A percentile compares a stretch with the other conserved stretches of the same genome.
Evolutionary conservation across 2,329 filamentous ascomycete genomes (phyloP).

Genomic region (Xylaria sp.): DNA sequence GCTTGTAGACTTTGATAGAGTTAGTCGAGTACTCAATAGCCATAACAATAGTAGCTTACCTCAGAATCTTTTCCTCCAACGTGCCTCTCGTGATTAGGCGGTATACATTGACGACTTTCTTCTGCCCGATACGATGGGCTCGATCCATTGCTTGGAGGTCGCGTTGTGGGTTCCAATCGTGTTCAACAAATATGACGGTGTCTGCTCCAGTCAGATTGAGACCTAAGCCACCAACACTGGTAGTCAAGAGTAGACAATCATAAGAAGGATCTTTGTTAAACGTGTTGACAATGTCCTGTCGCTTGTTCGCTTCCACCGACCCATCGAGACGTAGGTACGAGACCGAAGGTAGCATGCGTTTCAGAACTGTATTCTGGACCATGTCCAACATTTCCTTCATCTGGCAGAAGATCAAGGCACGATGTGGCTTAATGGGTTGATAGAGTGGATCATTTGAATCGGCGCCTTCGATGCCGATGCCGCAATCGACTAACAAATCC

Average conservation of each 20-base stretch:
- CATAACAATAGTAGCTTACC: slow-evolving; percentile 38
- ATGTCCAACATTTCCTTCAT: slow-evolving; percentile 99
- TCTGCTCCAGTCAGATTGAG: slow-evolving; percentile 96
- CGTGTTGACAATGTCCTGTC: slow-evolving; percentile 97
- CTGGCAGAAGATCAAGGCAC: slow-evolving; percentile 96
- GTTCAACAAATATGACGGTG: slow-evolving; percentile 98
- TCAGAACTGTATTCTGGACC: slow-evolving; percentile 93
- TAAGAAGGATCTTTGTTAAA: slow-evolving; percentile 99
- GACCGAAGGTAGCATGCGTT: slow-evolving; percentile 88
- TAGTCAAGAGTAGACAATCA: slow-evolving; percentile 92
- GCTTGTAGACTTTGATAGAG: slow-evolving; percentile 76
- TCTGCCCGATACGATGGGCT: slow-evolving; percentile 97
- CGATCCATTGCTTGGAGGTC: slow-evolving; percentile 99
- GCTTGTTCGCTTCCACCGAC: slow-evolving; percentile 88
- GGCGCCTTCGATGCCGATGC: slow-evolving; percentile 83
- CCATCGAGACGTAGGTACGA: slow-evolving; percentile 96
- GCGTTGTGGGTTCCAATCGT: slow-evolving; percentile 99
- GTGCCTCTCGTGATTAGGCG: slow-evolving; percentile 95
- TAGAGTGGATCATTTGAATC: slow-evolving; percentile 69
- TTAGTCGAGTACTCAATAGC: slow-evolving; percentile 30
- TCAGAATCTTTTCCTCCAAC: slow-evolving; percentile 97
- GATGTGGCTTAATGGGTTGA: slow-evolving; percentile 92
- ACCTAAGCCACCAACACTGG: slow-evolving; percentile 91
- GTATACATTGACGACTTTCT: slow-evolving; percentile 99
- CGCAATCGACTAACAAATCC: slow-evolving; percentile 97